phyloP scores from a whole-genome alignment of 148 eudicot species.

The Chenopodium quinoa region DNA sequence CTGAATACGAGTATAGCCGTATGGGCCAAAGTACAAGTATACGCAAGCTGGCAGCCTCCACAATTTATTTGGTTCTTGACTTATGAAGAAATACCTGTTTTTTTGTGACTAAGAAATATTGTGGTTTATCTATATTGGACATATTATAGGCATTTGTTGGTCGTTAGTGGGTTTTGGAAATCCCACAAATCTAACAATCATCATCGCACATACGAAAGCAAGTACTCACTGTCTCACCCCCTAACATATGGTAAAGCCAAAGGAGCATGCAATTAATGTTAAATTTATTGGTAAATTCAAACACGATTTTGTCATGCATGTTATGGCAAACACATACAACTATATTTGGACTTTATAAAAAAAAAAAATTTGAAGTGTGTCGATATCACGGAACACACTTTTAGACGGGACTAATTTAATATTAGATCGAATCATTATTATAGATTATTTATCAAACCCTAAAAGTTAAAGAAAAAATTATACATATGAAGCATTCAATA shows the following conservation, averaged over 20 bases:
- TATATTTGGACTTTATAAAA: no score
- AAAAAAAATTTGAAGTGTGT: no score
- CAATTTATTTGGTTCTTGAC: no score
- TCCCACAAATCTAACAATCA: not conserved
- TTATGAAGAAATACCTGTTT: not conserved
- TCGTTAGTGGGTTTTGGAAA: not conserved
- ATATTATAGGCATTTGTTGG: constrained; percentile 7
- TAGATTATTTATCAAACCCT: no score
- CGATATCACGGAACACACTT: no score
- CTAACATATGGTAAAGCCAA: not conserved
- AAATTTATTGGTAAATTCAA: not conserved
- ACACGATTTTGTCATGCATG: not conserved
- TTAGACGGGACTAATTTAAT: no score
- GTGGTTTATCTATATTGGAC: not conserved
- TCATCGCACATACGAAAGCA: not conserved
- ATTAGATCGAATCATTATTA: no score
- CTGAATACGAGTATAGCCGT: no score
- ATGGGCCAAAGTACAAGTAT: not conserved
- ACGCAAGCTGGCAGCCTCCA: not conserved
- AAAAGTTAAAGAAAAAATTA: no score
- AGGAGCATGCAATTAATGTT: not conserved
- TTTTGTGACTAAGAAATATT: not conserved
- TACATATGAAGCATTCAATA: no score
- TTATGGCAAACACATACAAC: not conserved
- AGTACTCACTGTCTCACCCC: not conserved